Percentiles rank a stretch among this genome's conserved stretches.
Evolutionary conservation across 768 basidiomycete genomes (phyloP).

Genomic region (Suillus subaureus): DNA sequence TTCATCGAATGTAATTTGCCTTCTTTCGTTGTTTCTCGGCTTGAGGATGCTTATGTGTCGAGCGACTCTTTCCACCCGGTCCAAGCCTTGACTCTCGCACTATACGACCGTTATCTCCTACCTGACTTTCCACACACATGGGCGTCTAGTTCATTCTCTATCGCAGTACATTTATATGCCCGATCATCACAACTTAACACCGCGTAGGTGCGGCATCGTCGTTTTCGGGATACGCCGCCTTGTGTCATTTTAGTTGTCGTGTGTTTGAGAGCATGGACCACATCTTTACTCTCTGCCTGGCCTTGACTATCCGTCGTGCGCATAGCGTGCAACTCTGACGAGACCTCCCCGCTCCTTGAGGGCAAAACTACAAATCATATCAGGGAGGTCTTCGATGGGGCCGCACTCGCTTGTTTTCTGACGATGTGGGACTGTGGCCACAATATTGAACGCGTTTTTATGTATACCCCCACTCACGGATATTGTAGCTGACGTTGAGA

Average conservation of each 20-base stretch:
- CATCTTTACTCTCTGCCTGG: no score
- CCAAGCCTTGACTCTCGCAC: not conserved
- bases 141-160: not conserved
- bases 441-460: not conserved
- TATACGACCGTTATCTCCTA: not conserved
- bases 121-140: not conserved
- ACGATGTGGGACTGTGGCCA: not conserved
- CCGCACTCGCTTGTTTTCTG: not conserved
- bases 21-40: not conserved
- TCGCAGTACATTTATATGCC: no score
- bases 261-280: no score
- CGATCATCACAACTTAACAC: no score
- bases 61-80: not conserved
- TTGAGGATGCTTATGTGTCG: not conserved
- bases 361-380: not conserved
- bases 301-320: not conserved
- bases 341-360: not conserved
- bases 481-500: no score
- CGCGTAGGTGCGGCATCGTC: no score
- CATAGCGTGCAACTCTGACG: not conserved
- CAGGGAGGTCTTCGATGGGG: no score
- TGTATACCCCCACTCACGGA: no score
- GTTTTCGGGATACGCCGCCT: no score
- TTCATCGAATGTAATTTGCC: not conserved
- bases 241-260: no score